These are phyloP conservation scores for Leccinum boreale DNA, from an alignment of 768 basidiomycete genomes.

Conservation along the genomic window DNA sequence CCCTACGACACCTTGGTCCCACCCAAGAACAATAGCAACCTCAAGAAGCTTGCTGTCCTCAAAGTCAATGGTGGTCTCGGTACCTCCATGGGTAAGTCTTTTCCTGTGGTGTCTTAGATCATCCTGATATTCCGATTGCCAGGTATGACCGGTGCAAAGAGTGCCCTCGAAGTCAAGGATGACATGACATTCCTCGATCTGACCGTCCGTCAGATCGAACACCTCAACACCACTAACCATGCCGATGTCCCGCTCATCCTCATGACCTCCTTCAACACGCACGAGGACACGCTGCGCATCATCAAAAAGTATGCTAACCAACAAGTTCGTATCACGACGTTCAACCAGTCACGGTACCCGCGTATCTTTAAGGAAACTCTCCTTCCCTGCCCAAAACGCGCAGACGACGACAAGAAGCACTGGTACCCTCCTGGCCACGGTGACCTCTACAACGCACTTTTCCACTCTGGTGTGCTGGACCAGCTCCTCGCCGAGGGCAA, in stretches of 20 bases:
- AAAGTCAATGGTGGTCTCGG: constrained; percentile 78
- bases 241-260: constrained; percentile 76
- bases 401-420: constrained; percentile 59
- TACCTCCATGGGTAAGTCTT: constrained; percentile 52
- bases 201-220: constrained; percentile 63
- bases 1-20: constrained; percentile 51
- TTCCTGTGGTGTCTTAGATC: not conserved
- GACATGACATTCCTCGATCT: constrained; percentile 69
- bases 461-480: constrained; percentile 71
- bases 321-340: constrained; percentile 67
- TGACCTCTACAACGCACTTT: constrained; percentile 68
- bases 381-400: constrained; percentile 56
- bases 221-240: constrained; percentile 57
- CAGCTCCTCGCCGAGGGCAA: constrained; percentile 68
- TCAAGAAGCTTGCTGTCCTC: constrained; percentile 71
- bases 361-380: constrained; percentile 69
- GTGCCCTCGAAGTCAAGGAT: constrained; percentile 72
- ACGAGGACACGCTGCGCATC: constrained; percentile 73
- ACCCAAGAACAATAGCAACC: constrained; percentile 43
- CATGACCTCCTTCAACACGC: constrained; percentile 82
- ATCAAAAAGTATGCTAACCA: constrained; percentile 81
- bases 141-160: constrained; percentile 64
- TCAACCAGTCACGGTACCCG: constrained; percentile 74
- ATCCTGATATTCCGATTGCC: not conserved
- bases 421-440: constrained; percentile 82